Percentiles rank a stretch among this genome's conserved stretches.
These are phyloP conservation scores for Striga asiatica DNA, from an alignment of 257 asterid genomes.

Conservation along the genomic window DNA sequence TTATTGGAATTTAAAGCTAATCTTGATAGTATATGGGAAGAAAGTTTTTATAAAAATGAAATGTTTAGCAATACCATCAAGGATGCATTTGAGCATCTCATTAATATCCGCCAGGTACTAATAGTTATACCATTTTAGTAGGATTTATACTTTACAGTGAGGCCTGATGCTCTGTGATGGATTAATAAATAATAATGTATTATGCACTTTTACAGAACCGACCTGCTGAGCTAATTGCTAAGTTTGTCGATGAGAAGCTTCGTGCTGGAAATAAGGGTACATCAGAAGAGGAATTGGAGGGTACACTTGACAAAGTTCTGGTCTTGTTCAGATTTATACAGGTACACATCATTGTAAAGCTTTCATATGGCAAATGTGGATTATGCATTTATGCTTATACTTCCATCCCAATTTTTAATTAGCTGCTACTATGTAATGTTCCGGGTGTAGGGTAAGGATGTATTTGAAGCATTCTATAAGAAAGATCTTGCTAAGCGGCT, in stretches of 20 bases:
- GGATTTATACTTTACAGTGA: no score
- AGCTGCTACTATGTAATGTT: not conserved
- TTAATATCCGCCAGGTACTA: constrained; percentile 88
- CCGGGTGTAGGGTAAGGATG: constrained; percentile 44
- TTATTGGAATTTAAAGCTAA: constrained; percentile 79
- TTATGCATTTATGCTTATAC: no score
- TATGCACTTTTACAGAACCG: constrained; percentile 53
- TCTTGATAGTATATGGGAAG: constrained; percentile 89
- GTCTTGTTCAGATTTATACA: constrained; percentile 92
- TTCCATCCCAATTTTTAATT: not conserved
- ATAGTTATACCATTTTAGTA: no score
- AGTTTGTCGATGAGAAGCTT: constrained; percentile 92
- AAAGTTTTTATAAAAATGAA: constrained; percentile 76
- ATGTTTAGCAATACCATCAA: constrained; percentile 84
- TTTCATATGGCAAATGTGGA: no score
- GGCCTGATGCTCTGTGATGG: no score
- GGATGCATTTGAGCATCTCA: constrained; percentile 93
- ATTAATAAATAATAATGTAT: not conserved
- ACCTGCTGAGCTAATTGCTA: constrained; percentile 94
- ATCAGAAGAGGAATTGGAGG: constrained; percentile 98
- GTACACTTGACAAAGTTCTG: constrained; percentile 91
- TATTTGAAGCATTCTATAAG: constrained; percentile 59
- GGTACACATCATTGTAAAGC: constrained; percentile 32
- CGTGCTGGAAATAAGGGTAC: constrained; percentile 99
- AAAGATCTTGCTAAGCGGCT: constrained; percentile 84